Conservation (phyloP, 1,139 yeast species). For the Debaryomyces subglobosus region DNA sequence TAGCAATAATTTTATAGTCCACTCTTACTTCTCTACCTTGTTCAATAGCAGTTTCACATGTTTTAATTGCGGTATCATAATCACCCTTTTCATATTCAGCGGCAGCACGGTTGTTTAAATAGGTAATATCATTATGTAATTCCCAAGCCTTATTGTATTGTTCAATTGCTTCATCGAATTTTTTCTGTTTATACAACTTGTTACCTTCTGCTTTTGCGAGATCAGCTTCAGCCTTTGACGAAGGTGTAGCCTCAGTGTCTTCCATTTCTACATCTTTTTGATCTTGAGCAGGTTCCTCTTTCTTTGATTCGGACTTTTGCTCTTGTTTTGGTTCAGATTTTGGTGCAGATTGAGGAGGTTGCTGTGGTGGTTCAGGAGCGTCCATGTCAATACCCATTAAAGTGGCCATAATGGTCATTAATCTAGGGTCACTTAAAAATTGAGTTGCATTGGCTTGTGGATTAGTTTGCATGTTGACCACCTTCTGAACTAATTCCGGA, state of each 20-base stretch:
- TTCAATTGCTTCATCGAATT: slow-evolving; percentile 92
- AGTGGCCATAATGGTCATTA: slow-evolving; percentile 87
- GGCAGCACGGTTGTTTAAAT: slow-evolving; percentile 94
- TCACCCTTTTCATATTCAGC: slow-evolving; percentile 97
- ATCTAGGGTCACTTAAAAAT: slow-evolving; percentile 76
- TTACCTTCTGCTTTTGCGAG: slow-evolving; percentile 86
- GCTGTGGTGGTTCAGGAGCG: slow-evolving; percentile 42
- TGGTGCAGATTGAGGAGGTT: slow-evolving; percentile 19
- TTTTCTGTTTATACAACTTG: slow-evolving; percentile 77
- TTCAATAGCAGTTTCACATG: slow-evolving; percentile 83
- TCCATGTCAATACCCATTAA: slow-evolving; percentile 82
- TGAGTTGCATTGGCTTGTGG: slow-evolving; percentile 73
- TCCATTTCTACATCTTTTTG: slow-evolving; percentile 41
- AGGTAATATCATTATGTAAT: slow-evolving; percentile 81
- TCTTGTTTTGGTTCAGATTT: slow-evolving; percentile 25
- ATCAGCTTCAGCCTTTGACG: slow-evolving; percentile 63
- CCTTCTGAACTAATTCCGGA: slow-evolving; percentile 77
- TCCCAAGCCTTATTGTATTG: slow-evolving; percentile 89
- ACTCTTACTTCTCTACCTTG: slow-evolving; percentile 89
- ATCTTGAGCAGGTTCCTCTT: slow-evolving; percentile 20
- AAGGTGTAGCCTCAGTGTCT: slow-evolving; percentile 23
- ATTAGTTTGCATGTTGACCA: slow-evolving; percentile 64
- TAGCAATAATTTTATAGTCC: slow-evolving; percentile 89
- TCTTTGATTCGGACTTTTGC: slow-evolving; percentile 23
- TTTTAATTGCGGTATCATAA: slow-evolving; percentile 76